Evolutionary conservation across 2,329 filamentous ascomycete genomes (phyloP).

Genomic region (Chrysoporthe deuterocubensis): DNA sequence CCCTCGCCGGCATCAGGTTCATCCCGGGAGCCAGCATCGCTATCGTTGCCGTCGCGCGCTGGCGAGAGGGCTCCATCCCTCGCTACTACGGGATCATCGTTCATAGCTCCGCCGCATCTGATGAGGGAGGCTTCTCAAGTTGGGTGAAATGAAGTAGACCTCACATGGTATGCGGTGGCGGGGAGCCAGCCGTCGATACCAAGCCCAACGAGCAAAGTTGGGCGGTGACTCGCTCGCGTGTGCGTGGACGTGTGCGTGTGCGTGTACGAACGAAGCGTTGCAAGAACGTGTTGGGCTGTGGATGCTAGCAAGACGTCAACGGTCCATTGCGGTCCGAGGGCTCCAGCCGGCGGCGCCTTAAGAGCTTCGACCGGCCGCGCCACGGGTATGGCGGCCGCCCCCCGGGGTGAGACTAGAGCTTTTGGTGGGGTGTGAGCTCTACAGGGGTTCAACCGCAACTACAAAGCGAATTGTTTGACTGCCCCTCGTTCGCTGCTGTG

Average conservation of each 20-base stretch:
- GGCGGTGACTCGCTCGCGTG: neutral
- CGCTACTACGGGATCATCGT: slow-evolving; percentile 47
- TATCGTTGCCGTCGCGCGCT: slow-evolving; percentile 24
- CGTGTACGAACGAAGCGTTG: neutral
- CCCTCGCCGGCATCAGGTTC: slow-evolving; percentile 18
- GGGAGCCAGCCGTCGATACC: neutral
- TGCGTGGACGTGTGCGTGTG: neutral
- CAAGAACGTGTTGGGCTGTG: neutral
- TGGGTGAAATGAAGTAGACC: slow-evolving; percentile 16
- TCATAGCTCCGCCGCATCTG: slow-evolving; percentile 50
- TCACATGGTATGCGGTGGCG: slow-evolving; percentile 25
- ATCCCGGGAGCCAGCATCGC: slow-evolving; percentile 13
- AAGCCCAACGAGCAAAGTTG: neutral
- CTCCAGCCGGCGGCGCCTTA: neutral
- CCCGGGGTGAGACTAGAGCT: neutral
- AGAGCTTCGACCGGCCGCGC: neutral
- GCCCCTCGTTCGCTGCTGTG: slow-evolving; percentile 21
- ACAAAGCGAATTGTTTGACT: slow-evolving; percentile 18
- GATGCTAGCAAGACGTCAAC: slow-evolving; percentile 5
- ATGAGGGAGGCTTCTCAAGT: slow-evolving; percentile 35
- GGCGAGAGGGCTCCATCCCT: slow-evolving; percentile 44
- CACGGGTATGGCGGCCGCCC: neutral
- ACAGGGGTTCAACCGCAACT: slow-evolving; percentile 5
- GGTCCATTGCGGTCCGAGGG: neutral
- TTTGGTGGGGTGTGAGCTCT: neutral